phyloP scores from a whole-genome alignment of 179 eudicot species.

The Spinacia oleracea region DNA sequence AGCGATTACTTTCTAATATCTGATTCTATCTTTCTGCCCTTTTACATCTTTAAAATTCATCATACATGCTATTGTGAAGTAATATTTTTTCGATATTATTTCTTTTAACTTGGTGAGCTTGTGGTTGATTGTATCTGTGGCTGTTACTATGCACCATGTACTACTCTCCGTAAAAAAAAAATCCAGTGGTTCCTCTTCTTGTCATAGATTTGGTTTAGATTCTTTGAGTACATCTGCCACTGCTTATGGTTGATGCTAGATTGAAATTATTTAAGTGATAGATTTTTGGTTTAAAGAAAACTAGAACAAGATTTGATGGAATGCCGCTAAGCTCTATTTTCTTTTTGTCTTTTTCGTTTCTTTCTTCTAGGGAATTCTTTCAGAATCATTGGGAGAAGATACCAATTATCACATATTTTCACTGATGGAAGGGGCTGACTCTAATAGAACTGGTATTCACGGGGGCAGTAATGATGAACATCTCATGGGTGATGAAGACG shows the following conservation, averaged over 20 bases:
- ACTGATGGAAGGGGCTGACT: conserved; percentile 65
- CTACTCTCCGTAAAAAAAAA: not conserved
- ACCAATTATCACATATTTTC: conserved; percentile 57
- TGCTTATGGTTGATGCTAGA: not conserved
- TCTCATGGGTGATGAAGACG: conserved; percentile 82
- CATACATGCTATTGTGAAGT: conserved; percentile 14
- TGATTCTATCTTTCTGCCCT: not conserved
- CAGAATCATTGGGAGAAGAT: conserved; percentile 61
- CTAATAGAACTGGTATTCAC: conserved; percentile 45
- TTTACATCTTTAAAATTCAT: not conserved
- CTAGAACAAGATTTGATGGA: not conserved
- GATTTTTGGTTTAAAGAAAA: not conserved
- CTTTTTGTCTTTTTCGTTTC: conserved; percentile 9
- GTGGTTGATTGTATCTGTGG: not conserved
- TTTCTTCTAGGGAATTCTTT: conserved; percentile 64
- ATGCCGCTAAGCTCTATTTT: conserved; percentile 1
- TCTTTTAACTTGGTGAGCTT: not conserved
- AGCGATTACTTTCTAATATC: not conserved
- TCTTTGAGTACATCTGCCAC: not conserved
- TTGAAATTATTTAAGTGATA: not conserved
- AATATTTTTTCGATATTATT: not conserved
- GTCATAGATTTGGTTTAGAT: not conserved
- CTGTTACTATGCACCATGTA: not conserved
- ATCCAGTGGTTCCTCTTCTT: not conserved
- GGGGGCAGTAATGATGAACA: conserved; percentile 67